Conservation (phyloP, 2,329 filamentous ascomycete genomes). For the Trichoderma pleuroti region DNA sequence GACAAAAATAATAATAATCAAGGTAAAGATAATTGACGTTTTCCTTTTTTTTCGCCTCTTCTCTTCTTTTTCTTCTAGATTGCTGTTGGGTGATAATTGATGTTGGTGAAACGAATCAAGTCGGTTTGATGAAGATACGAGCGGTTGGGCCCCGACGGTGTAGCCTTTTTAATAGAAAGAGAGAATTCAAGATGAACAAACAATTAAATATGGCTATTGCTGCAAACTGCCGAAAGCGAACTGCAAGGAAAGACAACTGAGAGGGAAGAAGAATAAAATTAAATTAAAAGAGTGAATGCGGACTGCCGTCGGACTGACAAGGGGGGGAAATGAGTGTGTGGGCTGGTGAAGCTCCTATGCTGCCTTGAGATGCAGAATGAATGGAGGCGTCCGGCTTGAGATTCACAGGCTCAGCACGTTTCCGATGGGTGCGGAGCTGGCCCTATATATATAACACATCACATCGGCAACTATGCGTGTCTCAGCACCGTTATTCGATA, state of each 20-base stretch:
- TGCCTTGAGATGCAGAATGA: constrained; percentile 3
- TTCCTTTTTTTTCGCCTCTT: not conserved
- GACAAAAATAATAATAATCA: not conserved
- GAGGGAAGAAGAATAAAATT: not conserved
- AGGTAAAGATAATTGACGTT: not conserved
- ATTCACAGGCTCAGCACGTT: constrained; percentile 12
- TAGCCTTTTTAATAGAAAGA: not conserved
- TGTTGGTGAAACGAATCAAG: not conserved
- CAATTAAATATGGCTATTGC: not conserved
- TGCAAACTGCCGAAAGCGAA: constrained; percentile 16
- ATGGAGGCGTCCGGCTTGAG: constrained; percentile 15
- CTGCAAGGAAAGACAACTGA: not conserved
- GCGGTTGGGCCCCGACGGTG: not conserved
- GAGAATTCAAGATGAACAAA: not conserved
- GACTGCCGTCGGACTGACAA: not conserved
- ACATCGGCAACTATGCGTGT: constrained; percentile 12
- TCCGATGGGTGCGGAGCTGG: constrained; percentile 9
- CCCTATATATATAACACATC: constrained; percentile 8
- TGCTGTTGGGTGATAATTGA: not conserved
- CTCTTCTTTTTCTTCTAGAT: not conserved
- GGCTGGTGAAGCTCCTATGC: not conserved
- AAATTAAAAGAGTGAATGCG: constrained; percentile 1
- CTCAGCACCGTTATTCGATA: constrained; percentile 13
- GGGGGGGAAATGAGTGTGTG: constrained; percentile 5
- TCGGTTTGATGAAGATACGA: constrained; percentile 1